phyloP scores from a whole-genome alignment of 495 filamentous ascomycete genomes.

The Neurospora sp. region DNA sequence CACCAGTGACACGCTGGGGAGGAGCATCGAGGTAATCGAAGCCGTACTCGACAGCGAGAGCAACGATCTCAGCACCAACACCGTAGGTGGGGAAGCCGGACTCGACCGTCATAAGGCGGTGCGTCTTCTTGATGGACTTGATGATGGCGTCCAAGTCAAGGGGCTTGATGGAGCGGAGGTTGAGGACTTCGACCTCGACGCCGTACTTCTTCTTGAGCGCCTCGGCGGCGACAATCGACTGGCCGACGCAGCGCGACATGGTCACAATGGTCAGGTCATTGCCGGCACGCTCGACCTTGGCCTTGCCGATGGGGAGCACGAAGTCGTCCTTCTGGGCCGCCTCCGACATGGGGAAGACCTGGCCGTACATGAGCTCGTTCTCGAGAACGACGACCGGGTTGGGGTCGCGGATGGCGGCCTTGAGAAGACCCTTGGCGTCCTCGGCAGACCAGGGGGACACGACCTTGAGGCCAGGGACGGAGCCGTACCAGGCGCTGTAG shows the following conservation, averaged over 20 bases:
- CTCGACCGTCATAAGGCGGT: constrained; percentile 82
- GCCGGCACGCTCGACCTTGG: constrained; percentile 93
- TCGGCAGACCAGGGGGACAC: constrained; percentile 92
- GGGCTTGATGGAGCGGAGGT: constrained; percentile 93
- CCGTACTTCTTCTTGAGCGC: constrained; percentile 91
- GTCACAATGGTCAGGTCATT: constrained; percentile 94
- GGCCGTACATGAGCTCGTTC: constrained; percentile 96
- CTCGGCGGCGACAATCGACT: constrained; percentile 80
- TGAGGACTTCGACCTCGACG: constrained; percentile 92
- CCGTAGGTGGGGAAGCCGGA: constrained; percentile 94
- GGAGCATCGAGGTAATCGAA: constrained; percentile 96
- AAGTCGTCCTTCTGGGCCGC: constrained; percentile 93
- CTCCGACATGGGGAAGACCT: constrained; percentile 89
- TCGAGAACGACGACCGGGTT: constrained; percentile 93
- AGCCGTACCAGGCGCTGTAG: constrained; percentile 96
- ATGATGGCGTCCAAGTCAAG: constrained; percentile 91
- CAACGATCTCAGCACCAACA: constrained; percentile 83
- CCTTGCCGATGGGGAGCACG: constrained; percentile 92
- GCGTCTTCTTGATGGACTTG: constrained; percentile 97
- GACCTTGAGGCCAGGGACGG: constrained; percentile 94
- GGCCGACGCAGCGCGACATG: constrained; percentile 89
- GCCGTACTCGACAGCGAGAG: constrained; percentile 90
- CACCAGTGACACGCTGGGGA: constrained; percentile 85
- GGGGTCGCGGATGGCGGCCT: constrained; percentile 95
- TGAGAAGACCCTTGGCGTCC: constrained; percentile 94